phyloP scores from a whole-genome alignment of 192 early-diverging fungal species.

The Coemansia sp. region DNA sequence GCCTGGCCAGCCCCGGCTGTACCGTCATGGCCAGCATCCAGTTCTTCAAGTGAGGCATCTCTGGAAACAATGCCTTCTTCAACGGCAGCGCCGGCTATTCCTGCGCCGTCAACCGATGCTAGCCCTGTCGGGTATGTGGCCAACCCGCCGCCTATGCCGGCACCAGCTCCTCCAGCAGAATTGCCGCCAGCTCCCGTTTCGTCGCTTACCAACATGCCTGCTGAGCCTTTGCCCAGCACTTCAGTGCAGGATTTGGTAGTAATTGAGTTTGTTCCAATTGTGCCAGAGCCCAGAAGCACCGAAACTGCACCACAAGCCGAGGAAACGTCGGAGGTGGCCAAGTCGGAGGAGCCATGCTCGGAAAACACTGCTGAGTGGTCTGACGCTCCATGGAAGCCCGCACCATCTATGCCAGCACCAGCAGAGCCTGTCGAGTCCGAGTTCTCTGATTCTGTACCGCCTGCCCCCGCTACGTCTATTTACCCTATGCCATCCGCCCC shows the following conservation, averaged over 20 bases:
- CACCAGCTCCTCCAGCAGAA: slow-evolving; percentile 1
- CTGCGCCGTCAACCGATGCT: slow-evolving; percentile 4
- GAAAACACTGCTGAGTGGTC: neutral
- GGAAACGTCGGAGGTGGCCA: slow-evolving; percentile 2
- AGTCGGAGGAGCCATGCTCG: neutral
- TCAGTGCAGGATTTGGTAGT: slow-evolving; percentile 14
- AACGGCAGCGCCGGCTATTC: neutral
- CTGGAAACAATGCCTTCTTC: neutral
- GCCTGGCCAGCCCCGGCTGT: no score
- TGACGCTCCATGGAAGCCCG: neutral
- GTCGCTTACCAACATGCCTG: slow-evolving; percentile 5
- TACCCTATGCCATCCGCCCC: slow-evolving; percentile 2
- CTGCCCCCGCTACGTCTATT: neutral
- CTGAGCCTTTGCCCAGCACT: neutral
- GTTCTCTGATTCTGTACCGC: neutral
- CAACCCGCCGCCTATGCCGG: slow-evolving; percentile 14
- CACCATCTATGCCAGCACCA: slow-evolving; percentile 3
- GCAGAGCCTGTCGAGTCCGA: neutral
- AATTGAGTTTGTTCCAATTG: slow-evolving; percentile 22
- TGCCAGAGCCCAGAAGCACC: slow-evolving; percentile 9
- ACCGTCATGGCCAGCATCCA: no score
- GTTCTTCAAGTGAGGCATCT: no score
- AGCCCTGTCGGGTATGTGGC: slow-evolving; percentile 27
- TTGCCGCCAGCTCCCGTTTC: neutral
- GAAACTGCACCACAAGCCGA: neutral